A percentile compares a stretch with the other conserved stretches of the same genome.
These are phyloP conservation scores for Leptodermis oblonga DNA, from an alignment of 257 asterid species.

Conservation along the genomic window DNA sequence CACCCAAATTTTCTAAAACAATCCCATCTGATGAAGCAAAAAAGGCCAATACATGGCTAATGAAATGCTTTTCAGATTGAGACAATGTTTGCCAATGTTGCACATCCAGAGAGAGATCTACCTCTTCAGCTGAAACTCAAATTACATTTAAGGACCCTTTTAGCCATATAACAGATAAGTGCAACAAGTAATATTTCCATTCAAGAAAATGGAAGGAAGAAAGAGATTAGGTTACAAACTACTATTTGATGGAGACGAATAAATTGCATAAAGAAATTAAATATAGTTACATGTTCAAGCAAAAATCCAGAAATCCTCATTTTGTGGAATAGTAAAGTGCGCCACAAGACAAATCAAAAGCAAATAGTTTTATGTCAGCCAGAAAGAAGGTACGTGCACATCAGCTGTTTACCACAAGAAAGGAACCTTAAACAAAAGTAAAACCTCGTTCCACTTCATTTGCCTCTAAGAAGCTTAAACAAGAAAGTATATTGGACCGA, in stretches of 20 bases:
- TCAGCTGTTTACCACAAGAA: neutral
- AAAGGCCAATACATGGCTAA: conserved; percentile 70
- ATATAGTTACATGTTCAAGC: neutral
- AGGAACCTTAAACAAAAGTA: neutral
- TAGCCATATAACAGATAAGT: neutral
- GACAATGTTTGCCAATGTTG: conserved; percentile 73
- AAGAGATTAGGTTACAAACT: neutral
- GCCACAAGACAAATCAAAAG: neutral
- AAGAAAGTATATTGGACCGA: neutral
- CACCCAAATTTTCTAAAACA: conserved; percentile 76
- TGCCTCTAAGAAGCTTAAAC: neutral
- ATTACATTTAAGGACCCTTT: conserved; percentile 1
- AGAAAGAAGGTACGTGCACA: neutral
- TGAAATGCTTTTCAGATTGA: conserved; percentile 56
- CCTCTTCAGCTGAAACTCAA: conserved; percentile 70
- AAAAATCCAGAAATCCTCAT: neutral
- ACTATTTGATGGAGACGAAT: neutral
- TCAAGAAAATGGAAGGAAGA: neutral
- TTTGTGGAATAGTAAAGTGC: neutral
- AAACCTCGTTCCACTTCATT: neutral
- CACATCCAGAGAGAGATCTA: conserved; percentile 72
- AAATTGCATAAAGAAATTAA: neutral
- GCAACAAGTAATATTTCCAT: neutral
- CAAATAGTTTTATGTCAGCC: neutral
- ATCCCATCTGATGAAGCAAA: conserved; percentile 87